Base-by-base conservation (phyloP, 352 stramenopile genomes). In the Globisporangium iwayamae region DNA sequence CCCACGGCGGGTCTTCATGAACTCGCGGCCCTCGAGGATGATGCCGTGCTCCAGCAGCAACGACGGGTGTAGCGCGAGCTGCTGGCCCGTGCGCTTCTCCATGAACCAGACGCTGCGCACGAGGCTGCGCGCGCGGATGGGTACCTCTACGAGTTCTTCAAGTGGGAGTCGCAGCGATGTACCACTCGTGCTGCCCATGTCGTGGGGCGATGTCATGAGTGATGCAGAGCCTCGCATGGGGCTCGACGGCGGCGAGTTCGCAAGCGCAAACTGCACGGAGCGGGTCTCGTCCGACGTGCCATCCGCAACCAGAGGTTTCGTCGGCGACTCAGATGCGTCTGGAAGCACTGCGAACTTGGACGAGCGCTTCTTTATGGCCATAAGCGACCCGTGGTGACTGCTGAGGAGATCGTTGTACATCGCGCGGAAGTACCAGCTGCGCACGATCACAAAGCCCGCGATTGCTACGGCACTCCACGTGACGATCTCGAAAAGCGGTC, bases 1-100 rank as follows among this genome's bases (percentile, higher is more conserved):
- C 6, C 80, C 80, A 32, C 67, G 68, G 30, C 66, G 68, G n/a
- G 67, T 79, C 30, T 62, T 68, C 55, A 89, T 50, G 47, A 62
- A 76, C 13, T 68, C 56, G 11, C 63, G 55, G 11, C 63, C 54
- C 46, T 73, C 62, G 9, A 75, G 39, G 45, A 60, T 25, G 41
- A 74, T 59, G 6, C 69, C 73, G n/a, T 72, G 58, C 56, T 72
- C 69, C 38, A 76, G 41, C 39, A 65, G 65, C 28, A 76, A 38
- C 25, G 63, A 56, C 13, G 65, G 50, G 9, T 46, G 56, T 11
- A 71, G 56, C 47, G 47, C 62, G 22, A 68, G 71, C 69, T 76
- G 65, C 60, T 56, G 47, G 2, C 51, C 64, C 1, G 58, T 48
- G 2, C 57, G 39, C 22, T 60, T 56, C 32, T 78, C 68, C 22